These are phyloP conservation scores for Polyrhizophydium stewartii DNA, from an alignment of 371 early-diverging fungal genomes.

Conservation along the genomic window DNA sequence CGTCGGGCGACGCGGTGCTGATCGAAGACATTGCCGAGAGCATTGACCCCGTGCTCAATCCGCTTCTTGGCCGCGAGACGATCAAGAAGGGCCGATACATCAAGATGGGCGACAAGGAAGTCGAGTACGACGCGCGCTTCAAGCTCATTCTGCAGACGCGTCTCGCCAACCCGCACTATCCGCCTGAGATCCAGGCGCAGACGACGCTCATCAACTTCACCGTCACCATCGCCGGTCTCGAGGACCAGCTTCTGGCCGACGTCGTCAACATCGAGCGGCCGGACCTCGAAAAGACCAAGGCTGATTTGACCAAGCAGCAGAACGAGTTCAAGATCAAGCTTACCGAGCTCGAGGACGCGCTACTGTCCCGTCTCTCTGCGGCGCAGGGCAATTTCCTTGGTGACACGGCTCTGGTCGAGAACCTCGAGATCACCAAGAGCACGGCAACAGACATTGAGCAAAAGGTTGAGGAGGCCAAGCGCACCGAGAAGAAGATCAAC, in stretches of 20 bases:
- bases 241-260: constrained; percentile 61
- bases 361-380: constrained; percentile 50
- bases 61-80: constrained; percentile 56
- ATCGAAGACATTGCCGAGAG: constrained; percentile 56
- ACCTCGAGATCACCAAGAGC: constrained; percentile 56
- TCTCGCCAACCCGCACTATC: constrained; percentile 59
- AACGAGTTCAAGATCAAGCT: constrained; percentile 64
- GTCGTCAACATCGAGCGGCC: constrained; percentile 61
- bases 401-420: constrained; percentile 60
- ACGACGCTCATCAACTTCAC: constrained; percentile 62
- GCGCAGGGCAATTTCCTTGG: constrained; percentile 63
- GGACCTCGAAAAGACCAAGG: constrained; percentile 56
- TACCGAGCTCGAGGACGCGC: constrained; percentile 57
- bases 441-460: constrained; percentile 61
- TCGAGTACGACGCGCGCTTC: constrained; percentile 57
- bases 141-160: constrained; percentile 59
- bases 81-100: constrained; percentile 59
- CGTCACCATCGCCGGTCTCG: constrained; percentile 56
- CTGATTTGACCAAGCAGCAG: constrained; percentile 60
- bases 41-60: constrained; percentile 57
- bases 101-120: constrained; percentile 61
- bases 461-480: constrained; percentile 60
- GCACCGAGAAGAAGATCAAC: constrained; percentile 62
- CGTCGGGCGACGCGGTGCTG: constrained; percentile 48
- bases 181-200: constrained; percentile 64